Conservation (phyloP, 2,329 filamentous ascomycete species). For the Didymella sp. region DNA sequence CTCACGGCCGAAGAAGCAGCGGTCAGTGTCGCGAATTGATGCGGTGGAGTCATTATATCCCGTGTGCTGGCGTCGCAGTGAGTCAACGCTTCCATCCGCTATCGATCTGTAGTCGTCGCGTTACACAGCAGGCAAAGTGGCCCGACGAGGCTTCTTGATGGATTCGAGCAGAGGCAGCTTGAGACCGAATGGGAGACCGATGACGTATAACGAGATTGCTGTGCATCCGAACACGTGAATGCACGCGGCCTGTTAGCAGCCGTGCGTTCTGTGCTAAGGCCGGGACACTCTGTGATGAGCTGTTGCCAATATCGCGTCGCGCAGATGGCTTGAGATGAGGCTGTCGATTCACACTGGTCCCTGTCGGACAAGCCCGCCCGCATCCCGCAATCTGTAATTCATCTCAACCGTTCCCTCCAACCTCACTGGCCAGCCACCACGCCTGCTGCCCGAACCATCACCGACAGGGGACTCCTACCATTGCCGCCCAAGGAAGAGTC, state of each 20-base stretch:
- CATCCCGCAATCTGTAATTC: conserved; percentile 19
- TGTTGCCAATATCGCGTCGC: conserved; percentile 35
- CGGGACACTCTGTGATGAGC: conserved; percentile 16
- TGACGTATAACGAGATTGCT: conserved; percentile 17
- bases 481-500: conserved; percentile 29
- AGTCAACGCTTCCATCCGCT: conserved; percentile 28
- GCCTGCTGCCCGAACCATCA: conserved; percentile 24
- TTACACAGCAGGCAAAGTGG: conserved; percentile 13
- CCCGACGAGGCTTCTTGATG: conserved; percentile 19
- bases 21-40: conserved; percentile 27
- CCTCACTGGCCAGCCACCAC: conserved; percentile 26
- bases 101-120: conserved; percentile 11
- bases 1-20: conserved; percentile 36
- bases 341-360: conserved; percentile 19
- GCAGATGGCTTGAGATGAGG: conserved; percentile 35
- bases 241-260: conserved; percentile 27
- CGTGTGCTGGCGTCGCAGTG: conserved; percentile 26
- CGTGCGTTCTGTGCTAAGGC: conserved; percentile 22
- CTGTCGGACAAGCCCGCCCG: conserved; percentile 15
- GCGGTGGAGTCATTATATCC: conserved; percentile 19
- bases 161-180: conserved; percentile 16
- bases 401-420: conserved; percentile 13
- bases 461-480: conserved; percentile 18
- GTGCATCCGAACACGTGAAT: conserved; percentile 11
- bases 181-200: conserved; percentile 14